Evolutionary conservation across 306 rosid species (phyloP), one percentile per base, ranked within the genome.

Genomic region (Cucumis hystrix): DNA sequence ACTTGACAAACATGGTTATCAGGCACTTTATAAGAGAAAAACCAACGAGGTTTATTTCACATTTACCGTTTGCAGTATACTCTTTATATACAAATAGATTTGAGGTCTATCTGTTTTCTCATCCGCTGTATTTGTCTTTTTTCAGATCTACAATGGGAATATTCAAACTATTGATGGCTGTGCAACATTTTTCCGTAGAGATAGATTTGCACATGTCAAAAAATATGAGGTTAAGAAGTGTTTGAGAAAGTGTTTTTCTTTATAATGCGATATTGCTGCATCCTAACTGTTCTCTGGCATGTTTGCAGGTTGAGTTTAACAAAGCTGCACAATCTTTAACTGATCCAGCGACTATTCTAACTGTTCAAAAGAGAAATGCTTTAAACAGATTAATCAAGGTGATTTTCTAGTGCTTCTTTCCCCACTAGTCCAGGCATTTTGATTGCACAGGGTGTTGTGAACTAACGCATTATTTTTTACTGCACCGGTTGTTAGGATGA

Each of bases 181-280:
- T 88, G 99, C 99, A 39, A 96, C 99, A 74, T 96, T 96, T 88
- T 96, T 89, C 84, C 99, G 98, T 49, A 85, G 97, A 86, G 99
- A 96, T 82, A 92, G 96, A 89, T 96, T 96, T 81, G 83, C 93
- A 2, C 97, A 90, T 77, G 96, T 95, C 71, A 95, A 95, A 80
- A 95, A 95, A 95, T 95, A 95, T 54, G 99, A 95, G 99, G 99
- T 92, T 62, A 58, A 85, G 84, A 79, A 79, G 41, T 79, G 52
- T 70, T 64, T 83, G 77, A 66, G 87, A 82, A 79, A 79, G 35
- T 79, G 52, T 65, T 64, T 83, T 82, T 18, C 47, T 28, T 59
- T 40, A 18, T 13, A 15, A 13, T 39, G 9, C 3, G n/a, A 39
- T 59, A 49, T 80, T 63, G 77, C 65, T 68, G 49, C 55, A 63